Evolutionary conservation across 2,329 filamentous ascomycete genomes (phyloP), one percentile per base, ranked within the genome.

Genomic region (Colletotrichum tanaceti): DNA sequence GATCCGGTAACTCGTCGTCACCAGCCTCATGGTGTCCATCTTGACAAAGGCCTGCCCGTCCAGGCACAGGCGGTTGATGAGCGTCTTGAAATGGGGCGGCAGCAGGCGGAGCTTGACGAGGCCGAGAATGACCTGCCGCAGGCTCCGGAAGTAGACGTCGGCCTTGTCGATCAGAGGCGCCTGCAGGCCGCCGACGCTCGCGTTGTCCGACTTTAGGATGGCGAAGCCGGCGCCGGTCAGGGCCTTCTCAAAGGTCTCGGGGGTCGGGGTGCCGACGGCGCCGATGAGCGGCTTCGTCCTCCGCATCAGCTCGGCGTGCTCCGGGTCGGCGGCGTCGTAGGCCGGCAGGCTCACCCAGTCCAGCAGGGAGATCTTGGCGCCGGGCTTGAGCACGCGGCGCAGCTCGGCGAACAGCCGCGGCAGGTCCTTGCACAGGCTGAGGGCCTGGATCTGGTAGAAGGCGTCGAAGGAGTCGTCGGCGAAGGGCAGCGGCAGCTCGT

Each of bases 361-460:
- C 39, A 86, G 77, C 38, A 85, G 75, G 3, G 84, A 82, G 69
- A 87, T 80, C 71, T 79, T 81, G 13, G 84, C 81, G 16, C 84
- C 84, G 0, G 85, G 85, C 73, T 84, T 84, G 60, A 86, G 71
- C 4, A 86, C 77, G 20, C 85, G 80, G 73, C 78, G 81, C 60
- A 86, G 76, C 73, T 87, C 85, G 57, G 75, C 75, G 76, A 86
- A 85, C 13, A 86, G 77, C 9, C 78, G 75, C 3, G 77, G 72
- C 2, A 83, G 77, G 61, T 86, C 83, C 69, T 84, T 84, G 78
- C 83, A 86, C 38, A 81, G 83, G 79, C 80, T 88, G 74, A 81
- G 84, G 63, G 78, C 89, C 80, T 81, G 89, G 82, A 82, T 90
- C 83, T 82, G 85, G 80, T 83, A 87, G 68, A 86, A 86, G 38